Conservation (phyloP, 1,284 basidiomycete species). For the Boletus calvinii region DNA sequence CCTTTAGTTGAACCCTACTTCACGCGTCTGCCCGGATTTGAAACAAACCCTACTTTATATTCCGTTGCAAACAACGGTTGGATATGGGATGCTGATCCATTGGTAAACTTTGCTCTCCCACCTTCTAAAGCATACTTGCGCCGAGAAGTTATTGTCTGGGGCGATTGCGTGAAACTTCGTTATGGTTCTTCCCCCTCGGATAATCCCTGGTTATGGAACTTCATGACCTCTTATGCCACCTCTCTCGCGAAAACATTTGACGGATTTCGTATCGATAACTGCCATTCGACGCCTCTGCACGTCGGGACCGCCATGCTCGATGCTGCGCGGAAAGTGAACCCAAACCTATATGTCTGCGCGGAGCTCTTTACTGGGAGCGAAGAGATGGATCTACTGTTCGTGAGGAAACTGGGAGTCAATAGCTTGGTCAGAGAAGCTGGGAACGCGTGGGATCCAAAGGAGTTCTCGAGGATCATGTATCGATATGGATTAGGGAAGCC, state of each 20-base stretch:
- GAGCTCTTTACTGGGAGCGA: conserved; percentile 97
- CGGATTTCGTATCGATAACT: conserved; percentile 97
- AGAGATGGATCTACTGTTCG: conserved; percentile 90
- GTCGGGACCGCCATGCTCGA: conserved; percentile 94
- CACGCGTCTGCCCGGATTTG: conserved; percentile 68
- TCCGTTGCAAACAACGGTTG: conserved; percentile 97
- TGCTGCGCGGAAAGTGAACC: conserved; percentile 84
- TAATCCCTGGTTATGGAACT: conserved; percentile 94
- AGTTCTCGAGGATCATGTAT: conserved; percentile 83
- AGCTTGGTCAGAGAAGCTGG: conserved; percentile 90
- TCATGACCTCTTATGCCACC: conserved; percentile 88
- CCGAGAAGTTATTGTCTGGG: conserved; percentile 96
- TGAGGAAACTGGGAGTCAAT: conserved; percentile 88
- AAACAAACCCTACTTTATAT: conserved; percentile 68
- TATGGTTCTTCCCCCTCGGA: conserved; percentile 79
- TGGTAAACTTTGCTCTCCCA: conserved; percentile 92
- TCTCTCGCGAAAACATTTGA: conserved; percentile 83
- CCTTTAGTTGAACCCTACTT: conserved; percentile 90
- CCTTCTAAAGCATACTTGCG: conserved; percentile 96
- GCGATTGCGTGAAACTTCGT: conserved; percentile 96
- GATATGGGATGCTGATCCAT: conserved; percentile 97
- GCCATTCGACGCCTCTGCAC: conserved; percentile 94
- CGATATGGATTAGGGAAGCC: conserved; percentile 88
- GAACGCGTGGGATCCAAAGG: conserved; percentile 86
- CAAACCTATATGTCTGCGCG: conserved; percentile 93